A percentile compares a stretch with the other conserved stretches of the same genome.
These are phyloP conservation scores for Rhizoclosmatium globosum DNA, from an alignment of 192 early-diverging fungal genomes.

Conservation along the genomic window DNA sequence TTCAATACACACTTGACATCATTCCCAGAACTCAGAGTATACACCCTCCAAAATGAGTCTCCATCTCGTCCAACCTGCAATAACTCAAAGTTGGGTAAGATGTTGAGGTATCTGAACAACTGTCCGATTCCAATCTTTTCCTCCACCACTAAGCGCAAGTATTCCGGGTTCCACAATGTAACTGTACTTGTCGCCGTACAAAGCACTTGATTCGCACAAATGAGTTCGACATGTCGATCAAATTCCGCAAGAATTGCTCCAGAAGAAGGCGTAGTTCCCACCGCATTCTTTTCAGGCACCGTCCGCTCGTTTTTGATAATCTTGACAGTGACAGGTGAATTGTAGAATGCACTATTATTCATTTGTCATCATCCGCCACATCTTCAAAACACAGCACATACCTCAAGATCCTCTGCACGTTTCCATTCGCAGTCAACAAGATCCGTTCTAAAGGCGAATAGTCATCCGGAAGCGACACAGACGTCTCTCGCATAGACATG, in stretches of 20 bases:
- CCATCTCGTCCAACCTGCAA: constrained; percentile 35
- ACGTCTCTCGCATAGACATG: constrained; percentile 54
- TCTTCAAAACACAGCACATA: not conserved
- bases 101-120: constrained; percentile 58
- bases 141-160: constrained; percentile 43
- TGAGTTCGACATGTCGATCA: constrained; percentile 50
- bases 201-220: constrained; percentile 39
- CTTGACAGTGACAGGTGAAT: constrained; percentile 52
- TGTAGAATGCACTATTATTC: constrained; percentile 55
- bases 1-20: constrained; percentile 44
- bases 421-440: constrained; percentile 62
- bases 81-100: constrained; percentile 57
- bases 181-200: constrained; percentile 54
- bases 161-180: constrained; percentile 43
- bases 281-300: not conserved
- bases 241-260: constrained; percentile 33
- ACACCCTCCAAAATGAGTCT: constrained; percentile 44
- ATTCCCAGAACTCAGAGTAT: constrained; percentile 29
- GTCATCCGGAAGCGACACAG: constrained; percentile 34
- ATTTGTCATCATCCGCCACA: not conserved
- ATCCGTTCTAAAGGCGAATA: constrained; percentile 60
- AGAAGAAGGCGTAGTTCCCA: not conserved
- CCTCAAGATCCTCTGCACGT: constrained; percentile 62
- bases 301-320: constrained; percentile 52
- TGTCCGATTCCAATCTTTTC: constrained; percentile 62